Base-by-base conservation (phyloP, 768 basidiomycete genomes). In the Termitomyces sp. region DNA sequence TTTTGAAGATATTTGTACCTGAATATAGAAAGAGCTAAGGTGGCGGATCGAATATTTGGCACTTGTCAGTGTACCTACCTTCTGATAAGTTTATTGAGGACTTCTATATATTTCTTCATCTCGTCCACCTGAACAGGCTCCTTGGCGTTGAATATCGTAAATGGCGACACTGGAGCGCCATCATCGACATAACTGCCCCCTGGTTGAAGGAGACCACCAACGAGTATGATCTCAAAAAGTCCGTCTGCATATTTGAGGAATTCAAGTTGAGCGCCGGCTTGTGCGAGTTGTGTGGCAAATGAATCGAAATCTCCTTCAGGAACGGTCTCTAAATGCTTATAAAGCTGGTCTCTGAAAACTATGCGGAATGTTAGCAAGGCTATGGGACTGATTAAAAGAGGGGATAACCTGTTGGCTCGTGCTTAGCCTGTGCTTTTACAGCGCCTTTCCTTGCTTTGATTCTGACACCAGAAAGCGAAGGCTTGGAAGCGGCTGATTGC, bases 1-100 rank as follows among this genome's bases (percentile, higher is more conserved):
- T 89, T 94, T 74, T 98, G 96, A 66, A 99, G 91, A 81, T 98
- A 99, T 75, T 98, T 98, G 82, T 98, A 98, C 76, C 94, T 96
- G 37, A 55, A 44, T 8, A 52, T 6, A 52, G 9, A n/a, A 29
- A 41, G 4, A 10, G 26, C 24, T 52, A 13, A 41, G 36, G 26
- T 9, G 5, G n/a, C 5, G 15, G 13, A n/a, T 37, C 16, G n/a
- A 20, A 52, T 13, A n/a, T 37, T 41, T 41, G 37, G 26, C 39
- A n/a, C n/a, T n/a, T 10, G 28, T 41, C 29, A n/a, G 26, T 29
- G 26, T 52, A 92, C 94, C 96, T 29, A 92, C 94, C 96, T 88
- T 75, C 96, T 83, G 79, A 95, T 93, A 58, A 98, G 88, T 77
- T 94, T 95, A 74, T 94, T 94, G 66, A 98, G 80, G 36, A 97